These are phyloP conservation scores for Trichoderma afroharzianum DNA, from an alignment of 2,329 filamentous ascomycete species.

Conservation along the genomic window DNA sequence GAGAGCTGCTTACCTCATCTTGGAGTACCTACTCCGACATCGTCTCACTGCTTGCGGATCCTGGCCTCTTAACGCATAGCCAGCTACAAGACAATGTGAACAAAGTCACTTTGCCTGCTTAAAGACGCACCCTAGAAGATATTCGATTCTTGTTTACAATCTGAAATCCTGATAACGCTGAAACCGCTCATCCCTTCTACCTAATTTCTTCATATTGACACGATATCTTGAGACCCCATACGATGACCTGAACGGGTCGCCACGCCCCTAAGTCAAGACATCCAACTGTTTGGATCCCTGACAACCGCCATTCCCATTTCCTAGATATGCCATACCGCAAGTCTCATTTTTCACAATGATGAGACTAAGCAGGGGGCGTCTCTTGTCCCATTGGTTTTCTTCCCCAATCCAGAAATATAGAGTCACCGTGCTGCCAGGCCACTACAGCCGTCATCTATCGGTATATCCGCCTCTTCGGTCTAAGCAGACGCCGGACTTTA, in stretches of 20 bases:
- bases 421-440: background rate
- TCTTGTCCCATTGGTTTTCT: background rate
- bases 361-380: background rate
- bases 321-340: background rate
- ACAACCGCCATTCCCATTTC: background rate
- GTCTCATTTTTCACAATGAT: background rate
- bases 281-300: background rate
- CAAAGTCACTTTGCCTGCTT: background rate
- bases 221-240: background rate
- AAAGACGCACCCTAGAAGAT: background rate
- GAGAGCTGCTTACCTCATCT: background rate
- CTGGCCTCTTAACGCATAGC: background rate
- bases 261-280: background rate
- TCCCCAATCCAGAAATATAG: background rate
- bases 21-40: background rate
- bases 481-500: slow-evolving; percentile 48
- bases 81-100: background rate
- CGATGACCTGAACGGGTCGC: background rate
- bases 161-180: background rate
- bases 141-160: background rate
- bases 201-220: background rate
- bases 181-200: background rate
- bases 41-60: background rate
- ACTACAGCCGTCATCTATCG: slow-evolving; percentile 25
- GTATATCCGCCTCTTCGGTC: slow-evolving; percentile 25